These are phyloP conservation scores for Citrus unshiu DNA, from an alignment of 345 rosid genomes.

Conservation along the genomic window DNA sequence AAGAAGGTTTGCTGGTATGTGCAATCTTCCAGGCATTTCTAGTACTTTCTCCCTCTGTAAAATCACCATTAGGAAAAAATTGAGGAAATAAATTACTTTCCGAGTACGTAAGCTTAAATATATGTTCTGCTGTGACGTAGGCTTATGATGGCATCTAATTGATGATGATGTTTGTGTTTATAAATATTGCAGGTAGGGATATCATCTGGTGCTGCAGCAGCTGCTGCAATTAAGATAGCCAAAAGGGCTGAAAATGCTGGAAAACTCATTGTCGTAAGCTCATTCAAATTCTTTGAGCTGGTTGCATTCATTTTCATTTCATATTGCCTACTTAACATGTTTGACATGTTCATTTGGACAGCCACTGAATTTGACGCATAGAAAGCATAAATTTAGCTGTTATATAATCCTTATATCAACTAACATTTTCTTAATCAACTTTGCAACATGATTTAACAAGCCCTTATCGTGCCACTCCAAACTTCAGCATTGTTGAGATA, in stretches of 20 bases:
- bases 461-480: too few species aligned
- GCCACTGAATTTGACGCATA: too few species aligned
- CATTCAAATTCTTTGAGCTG: not conserved
- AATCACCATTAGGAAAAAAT: not conserved
- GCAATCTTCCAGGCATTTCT: not conserved
- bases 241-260: not conserved
- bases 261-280: not conserved
- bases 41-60: too few species aligned
- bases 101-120: too few species aligned
- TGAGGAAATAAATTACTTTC: not conserved
- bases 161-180: not conserved
- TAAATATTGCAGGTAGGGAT: not conserved
- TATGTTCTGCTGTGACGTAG: not conserved
- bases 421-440: too few species aligned
- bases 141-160: not conserved
- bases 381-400: too few species aligned
- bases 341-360: not conserved
- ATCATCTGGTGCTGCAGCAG: not conserved
- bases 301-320: not conserved
- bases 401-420: too few species aligned
- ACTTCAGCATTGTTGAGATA: too few species aligned
- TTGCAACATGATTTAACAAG: too few species aligned
- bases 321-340: not conserved
- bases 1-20: not conserved
- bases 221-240: not conserved